Conservation (phyloP, 805 yeast species). For the Yarrowia sp. region DNA sequence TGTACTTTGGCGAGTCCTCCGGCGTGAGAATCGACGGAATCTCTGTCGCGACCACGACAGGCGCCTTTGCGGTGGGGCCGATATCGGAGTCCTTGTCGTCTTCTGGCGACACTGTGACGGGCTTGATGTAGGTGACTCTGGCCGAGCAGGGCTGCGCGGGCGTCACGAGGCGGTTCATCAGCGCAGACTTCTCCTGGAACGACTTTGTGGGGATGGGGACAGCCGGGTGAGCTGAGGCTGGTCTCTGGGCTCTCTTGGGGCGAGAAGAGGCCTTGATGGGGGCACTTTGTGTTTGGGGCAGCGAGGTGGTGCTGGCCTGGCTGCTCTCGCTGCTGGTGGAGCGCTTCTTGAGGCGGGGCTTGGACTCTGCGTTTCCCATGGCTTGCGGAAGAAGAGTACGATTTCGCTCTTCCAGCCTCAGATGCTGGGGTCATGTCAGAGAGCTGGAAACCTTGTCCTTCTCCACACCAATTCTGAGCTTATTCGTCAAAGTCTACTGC, state of each 20-base stretch:
- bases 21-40: conserved; percentile 12
- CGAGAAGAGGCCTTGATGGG: conserved; percentile 5
- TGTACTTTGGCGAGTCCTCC: conserved; percentile 19
- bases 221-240: conserved; percentile 12
- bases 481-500: background rate
- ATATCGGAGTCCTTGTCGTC: background rate
- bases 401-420: too few relatives aligned
- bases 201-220: conserved; percentile 22
- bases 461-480: conserved; percentile 25
- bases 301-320: conserved; percentile 2
- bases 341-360: conserved; percentile 16
- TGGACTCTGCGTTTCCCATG: conserved; percentile 25
- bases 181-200: conserved; percentile 8
- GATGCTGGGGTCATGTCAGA: conserved; percentile 17
- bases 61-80: background rate
- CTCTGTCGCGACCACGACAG: background rate
- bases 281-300: background rate
- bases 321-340: conserved; percentile 10
- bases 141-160: conserved; percentile 19
- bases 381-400: background rate
- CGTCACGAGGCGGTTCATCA: conserved; percentile 9
- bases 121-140: conserved; percentile 14
- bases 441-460: conserved; percentile 24
- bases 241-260: background rate
- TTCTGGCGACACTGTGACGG: conserved; percentile 1